These are phyloP conservation scores for Ceratocystis papillata DNA, from an alignment of 2,329 filamentous ascomycete species.

Conservation along the genomic window DNA sequence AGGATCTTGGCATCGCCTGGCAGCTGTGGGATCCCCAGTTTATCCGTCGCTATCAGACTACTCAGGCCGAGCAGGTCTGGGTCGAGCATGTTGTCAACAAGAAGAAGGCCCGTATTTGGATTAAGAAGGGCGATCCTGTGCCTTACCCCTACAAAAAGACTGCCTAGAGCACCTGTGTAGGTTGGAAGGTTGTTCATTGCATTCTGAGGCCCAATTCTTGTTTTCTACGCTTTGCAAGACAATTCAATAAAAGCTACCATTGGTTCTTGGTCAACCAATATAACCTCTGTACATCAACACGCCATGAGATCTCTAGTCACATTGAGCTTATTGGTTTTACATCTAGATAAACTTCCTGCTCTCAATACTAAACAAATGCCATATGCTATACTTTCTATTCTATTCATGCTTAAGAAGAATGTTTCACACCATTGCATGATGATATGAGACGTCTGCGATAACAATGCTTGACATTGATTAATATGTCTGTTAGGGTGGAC, in stretches of 20 bases:
- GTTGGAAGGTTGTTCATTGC: not conserved
- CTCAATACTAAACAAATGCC: not conserved
- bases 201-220: not conserved
- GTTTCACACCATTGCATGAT: not conserved
- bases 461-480: not conserved
- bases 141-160: constrained; percentile 47
- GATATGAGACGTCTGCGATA: not conserved
- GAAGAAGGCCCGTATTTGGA: constrained; percentile 79
- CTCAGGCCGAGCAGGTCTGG: constrained; percentile 68
- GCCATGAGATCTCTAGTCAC: not conserved
- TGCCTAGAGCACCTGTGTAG: constrained; percentile 13
- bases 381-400: not conserved
- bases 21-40: constrained; percentile 95
- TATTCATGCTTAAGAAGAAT: not conserved
- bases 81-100: constrained; percentile 80
- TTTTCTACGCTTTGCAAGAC: not conserved
- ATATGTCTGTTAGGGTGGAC: not conserved
- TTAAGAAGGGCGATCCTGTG: constrained; percentile 63
- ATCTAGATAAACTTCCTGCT: not conserved
- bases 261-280: constrained; percentile 2
- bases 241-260: not conserved
- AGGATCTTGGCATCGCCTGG: constrained; percentile 86
- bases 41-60: constrained; percentile 69
- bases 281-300: constrained; percentile 12
- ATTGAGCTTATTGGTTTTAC: not conserved